These are phyloP conservation scores for Fraxinus baroniana DNA, from an alignment of 305 asterid species.

Conservation along the genomic window DNA sequence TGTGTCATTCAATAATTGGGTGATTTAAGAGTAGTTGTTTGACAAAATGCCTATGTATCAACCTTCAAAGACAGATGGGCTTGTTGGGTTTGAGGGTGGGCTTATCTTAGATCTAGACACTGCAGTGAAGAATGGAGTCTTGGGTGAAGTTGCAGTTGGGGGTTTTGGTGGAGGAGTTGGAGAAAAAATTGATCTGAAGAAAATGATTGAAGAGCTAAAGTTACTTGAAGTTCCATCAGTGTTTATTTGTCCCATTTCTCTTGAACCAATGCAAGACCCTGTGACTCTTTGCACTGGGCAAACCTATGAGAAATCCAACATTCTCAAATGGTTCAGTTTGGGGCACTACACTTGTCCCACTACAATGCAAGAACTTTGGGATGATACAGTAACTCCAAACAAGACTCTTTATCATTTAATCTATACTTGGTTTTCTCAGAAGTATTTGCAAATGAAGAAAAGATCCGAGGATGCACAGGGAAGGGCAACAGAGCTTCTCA, in stretches of 20 bases:
- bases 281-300: conserved; percentile 53
- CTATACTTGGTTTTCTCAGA: conserved; percentile 53
- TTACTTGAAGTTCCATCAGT: conserved; percentile 34
- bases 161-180: conserved; percentile 49
- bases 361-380: conserved; percentile 45
- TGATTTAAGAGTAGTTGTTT: neutral
- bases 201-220: neutral
- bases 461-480: conserved; percentile 56
- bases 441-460: conserved; percentile 54
- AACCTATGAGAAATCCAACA: conserved; percentile 52
- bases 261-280: conserved; percentile 58
- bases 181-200: conserved; percentile 33
- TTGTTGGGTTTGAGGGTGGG: conserved; percentile 44
- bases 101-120: conserved; percentile 49
- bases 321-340: conserved; percentile 50
- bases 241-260: conserved; percentile 49
- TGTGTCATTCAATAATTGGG: conserved; percentile 1
- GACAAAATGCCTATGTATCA: conserved; percentile 43
- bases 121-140: conserved; percentile 20
- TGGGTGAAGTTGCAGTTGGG: conserved; percentile 39
- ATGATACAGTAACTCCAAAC: neutral
- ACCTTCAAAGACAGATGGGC: conserved; percentile 34
- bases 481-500: conserved; percentile 43
- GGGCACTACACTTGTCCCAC: conserved; percentile 50
- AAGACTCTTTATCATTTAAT: neutral